phyloP scores from a whole-genome alignment of 306 rosid species.

The Gleditsia sinensis region DNA sequence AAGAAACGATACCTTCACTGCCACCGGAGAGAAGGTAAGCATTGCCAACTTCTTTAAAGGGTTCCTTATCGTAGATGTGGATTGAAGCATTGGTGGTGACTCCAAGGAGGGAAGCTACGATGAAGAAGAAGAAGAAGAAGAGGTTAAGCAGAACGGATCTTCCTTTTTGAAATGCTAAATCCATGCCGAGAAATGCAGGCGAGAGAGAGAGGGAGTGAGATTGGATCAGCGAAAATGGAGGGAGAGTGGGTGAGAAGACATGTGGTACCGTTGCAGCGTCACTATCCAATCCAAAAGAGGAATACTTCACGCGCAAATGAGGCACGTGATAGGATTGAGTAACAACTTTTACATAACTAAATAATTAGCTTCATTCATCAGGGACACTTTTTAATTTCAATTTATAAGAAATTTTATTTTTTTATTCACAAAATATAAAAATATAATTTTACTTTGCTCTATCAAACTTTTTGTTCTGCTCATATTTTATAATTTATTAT shows the following conservation, averaged over 20 bases:
- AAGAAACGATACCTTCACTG: constrained; percentile 81
- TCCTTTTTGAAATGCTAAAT: constrained; percentile 36
- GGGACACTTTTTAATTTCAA: no score
- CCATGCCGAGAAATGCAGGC: constrained; percentile 41
- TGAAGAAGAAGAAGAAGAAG: constrained; percentile 10
- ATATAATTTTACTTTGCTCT: no score
- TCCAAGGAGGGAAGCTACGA: constrained; percentile 18
- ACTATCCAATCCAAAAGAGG: constrained; percentile 19
- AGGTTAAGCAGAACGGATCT: background rate
- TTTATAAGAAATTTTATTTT: no score
- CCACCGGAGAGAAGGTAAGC: constrained; percentile 93
- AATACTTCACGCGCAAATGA: constrained; percentile 14
- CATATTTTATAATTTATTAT: no score
- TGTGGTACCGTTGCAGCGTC: constrained; percentile 36
- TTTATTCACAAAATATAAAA: no score
- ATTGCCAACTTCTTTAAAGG: constrained; percentile 80
- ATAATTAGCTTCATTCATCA: no score
- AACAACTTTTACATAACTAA: no score
- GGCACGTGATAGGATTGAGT: background rate
- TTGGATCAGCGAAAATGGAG: constrained; percentile 41
- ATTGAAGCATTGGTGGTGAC: constrained; percentile 64
- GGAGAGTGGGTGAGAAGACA: constrained; percentile 5
- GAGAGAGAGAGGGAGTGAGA: constrained; percentile 16
- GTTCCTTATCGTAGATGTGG: constrained; percentile 65
- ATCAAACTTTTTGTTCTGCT: no score